Conservation (phyloP, 139 green algal genomes). For the Chlorella ohadii region DNA sequence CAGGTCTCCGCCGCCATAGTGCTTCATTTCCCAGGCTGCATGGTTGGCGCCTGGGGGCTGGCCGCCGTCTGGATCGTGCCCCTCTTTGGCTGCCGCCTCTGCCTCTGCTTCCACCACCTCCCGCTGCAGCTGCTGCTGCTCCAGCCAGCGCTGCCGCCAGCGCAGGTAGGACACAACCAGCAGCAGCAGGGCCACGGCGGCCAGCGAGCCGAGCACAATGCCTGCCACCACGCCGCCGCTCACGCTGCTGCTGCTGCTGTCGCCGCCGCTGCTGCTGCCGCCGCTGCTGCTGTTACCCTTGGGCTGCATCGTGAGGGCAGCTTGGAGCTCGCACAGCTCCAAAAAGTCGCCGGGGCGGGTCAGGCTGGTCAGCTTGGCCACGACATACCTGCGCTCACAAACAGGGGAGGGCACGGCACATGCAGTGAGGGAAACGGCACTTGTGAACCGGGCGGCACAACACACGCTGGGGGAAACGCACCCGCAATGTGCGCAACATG, state of each 20-base stretch:
- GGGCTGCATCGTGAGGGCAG: neutral
- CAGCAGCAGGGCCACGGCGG: neutral
- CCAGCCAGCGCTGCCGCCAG: constrained; percentile 16
- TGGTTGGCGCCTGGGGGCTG: neutral
- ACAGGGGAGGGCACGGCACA: neutral
- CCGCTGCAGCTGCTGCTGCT: neutral
- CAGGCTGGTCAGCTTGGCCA: neutral
- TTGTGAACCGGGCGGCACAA: no score
- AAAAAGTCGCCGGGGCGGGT: neutral
- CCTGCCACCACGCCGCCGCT: constrained; percentile 5
- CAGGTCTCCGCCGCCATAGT: neutral
- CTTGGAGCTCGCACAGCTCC: constrained; percentile 22
- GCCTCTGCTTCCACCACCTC: neutral
- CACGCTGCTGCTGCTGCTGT: neutral
- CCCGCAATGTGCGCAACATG: no score
- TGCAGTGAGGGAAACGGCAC: no score
- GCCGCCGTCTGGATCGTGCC: no score
- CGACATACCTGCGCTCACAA: constrained; percentile 4
- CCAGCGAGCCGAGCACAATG: constrained; percentile 9
- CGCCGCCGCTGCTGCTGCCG: neutral
- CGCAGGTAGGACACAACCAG: constrained; percentile 9
- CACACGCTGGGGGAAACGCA: no score
- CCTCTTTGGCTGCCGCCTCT: neutral
- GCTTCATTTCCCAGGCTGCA: neutral
- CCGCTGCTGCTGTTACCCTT: neutral